A percentile compares a stretch with the other conserved stretches of the same genome.
Evolutionary conservation across 2,329 filamentous ascomycete species (phyloP).

Genomic region (Bertia moriformis): DNA sequence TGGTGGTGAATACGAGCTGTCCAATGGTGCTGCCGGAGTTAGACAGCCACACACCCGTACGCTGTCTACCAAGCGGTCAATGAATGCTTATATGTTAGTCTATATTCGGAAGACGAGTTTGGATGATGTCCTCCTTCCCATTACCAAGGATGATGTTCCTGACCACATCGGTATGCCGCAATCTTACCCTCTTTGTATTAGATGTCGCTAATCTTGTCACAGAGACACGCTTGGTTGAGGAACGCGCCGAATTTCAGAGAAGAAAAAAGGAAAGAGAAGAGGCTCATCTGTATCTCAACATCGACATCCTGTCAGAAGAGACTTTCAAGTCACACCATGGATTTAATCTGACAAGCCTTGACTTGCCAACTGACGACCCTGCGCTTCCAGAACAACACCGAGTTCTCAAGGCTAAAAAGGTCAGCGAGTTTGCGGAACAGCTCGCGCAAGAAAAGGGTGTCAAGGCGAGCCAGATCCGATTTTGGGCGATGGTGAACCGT

Average conservation of each 20-base stretch:
- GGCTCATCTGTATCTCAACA: conserved; percentile 78
- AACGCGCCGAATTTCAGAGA: conserved; percentile 61
- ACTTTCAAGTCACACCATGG: conserved; percentile 71
- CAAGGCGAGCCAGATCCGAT: conserved; percentile 56
- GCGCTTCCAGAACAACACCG: conserved; percentile 61
- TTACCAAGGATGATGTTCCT: conserved; percentile 67
- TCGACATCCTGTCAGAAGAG: conserved; percentile 67
- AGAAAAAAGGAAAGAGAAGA: conserved; percentile 81
- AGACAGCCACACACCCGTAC: conserved; percentile 28
- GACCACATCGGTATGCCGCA: conserved; percentile 54
- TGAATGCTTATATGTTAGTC: conserved; percentile 96
- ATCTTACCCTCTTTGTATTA: not conserved
- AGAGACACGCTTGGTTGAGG: conserved; percentile 68
- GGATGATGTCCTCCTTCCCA: conserved; percentile 67
- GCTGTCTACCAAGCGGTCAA: conserved; percentile 44
- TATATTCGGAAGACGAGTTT: conserved; percentile 80
- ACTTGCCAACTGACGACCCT: conserved; percentile 37
- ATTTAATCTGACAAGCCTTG: conserved; percentile 66
- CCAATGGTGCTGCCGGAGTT: conserved; percentile 16
- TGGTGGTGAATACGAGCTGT: conserved; percentile 60
- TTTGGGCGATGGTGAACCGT: conserved; percentile 97
- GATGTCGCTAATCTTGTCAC: conserved; percentile 1
- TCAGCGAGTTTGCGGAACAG: conserved; percentile 58
- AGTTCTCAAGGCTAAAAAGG: conserved; percentile 58
- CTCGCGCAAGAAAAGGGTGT: conserved; percentile 58